phyloP scores from a whole-genome alignment of 2,329 filamentous ascomycete species.

The Sporothrix mexicana region DNA sequence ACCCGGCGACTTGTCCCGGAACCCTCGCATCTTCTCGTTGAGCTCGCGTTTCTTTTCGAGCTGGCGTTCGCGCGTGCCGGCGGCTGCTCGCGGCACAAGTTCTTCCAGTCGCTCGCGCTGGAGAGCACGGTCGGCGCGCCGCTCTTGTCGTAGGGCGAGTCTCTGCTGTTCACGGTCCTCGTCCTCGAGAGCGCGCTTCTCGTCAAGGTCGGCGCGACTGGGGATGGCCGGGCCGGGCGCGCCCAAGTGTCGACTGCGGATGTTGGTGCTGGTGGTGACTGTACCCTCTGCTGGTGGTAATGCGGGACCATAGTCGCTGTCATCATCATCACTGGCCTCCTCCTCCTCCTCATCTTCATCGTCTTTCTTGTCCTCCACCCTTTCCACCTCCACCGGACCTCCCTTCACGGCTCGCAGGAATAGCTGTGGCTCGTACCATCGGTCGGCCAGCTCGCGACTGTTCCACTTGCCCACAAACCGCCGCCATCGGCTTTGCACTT shows the following conservation, averaged over 20 bases:
- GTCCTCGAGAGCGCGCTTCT: slow-evolving; percentile 57
- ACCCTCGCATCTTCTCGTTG: slow-evolving; percentile 74
- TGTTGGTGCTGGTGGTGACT: slow-evolving; percentile 49
- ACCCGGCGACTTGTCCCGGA: slow-evolving; percentile 71
- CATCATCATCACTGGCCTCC: background rate
- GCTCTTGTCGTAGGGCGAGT: slow-evolving; percentile 59
- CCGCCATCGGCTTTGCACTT: slow-evolving; percentile 86
- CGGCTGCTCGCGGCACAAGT: slow-evolving; percentile 80
- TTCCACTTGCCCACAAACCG: slow-evolving; percentile 95
- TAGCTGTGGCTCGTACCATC: slow-evolving; percentile 88
- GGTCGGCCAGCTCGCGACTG: slow-evolving; percentile 80
- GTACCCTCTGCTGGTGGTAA: slow-evolving; percentile 17
- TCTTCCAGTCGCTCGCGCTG: slow-evolving; percentile 81
- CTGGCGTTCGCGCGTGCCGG: slow-evolving; percentile 80
- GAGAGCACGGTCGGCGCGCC: slow-evolving; percentile 66
- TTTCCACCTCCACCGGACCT: slow-evolving; percentile 46
- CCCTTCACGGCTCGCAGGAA: slow-evolving; percentile 49
- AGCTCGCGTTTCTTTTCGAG: slow-evolving; percentile 83
- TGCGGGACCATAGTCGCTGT: slow-evolving; percentile 28
- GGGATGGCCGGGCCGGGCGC: slow-evolving; percentile 67
- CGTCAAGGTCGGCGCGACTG: slow-evolving; percentile 72
- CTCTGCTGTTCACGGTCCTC: slow-evolving; percentile 57
- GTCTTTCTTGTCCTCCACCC: background rate
- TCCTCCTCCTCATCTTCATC: background rate
- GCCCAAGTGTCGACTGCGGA: slow-evolving; percentile 35